Conservation (phyloP, 495 filamentous ascomycete genomes). For the Xylaria cubensis region DNA sequence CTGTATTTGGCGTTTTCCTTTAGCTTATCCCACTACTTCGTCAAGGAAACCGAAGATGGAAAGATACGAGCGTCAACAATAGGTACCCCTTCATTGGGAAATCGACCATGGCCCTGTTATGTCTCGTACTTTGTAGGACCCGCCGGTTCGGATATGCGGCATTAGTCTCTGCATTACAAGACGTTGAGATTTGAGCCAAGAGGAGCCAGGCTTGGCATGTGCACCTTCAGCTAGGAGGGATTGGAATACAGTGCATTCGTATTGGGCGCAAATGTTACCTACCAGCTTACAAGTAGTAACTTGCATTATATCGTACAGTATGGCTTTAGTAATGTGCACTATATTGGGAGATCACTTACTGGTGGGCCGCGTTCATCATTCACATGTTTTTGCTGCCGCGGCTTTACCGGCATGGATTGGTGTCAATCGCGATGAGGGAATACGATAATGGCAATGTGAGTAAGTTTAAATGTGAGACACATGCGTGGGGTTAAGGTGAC, state of each 20-base stretch:
- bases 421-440: background rate
- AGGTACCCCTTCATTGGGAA: background rate
- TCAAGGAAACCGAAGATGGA: background rate
- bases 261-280: background rate
- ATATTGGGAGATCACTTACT: too few relatives aligned
- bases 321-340: background rate
- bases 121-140: background rate
- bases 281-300: background rate
- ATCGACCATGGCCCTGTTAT: conserved; percentile 3
- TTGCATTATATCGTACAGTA: background rate
- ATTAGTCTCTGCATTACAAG: conserved; percentile 6
- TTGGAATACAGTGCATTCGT: background rate
- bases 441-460: background rate
- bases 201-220: conserved; percentile 10
- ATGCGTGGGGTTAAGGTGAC: conserved; percentile 3
- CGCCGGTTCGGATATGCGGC: conserved; percentile 27
- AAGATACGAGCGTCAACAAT: background rate
- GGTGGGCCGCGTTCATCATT: background rate
- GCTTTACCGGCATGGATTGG: background rate
- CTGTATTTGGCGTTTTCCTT: background rate
- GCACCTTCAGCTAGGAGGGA: conserved; percentile 16
- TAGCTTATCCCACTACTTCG: background rate
- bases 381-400: background rate
- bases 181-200: conserved; percentile 3
- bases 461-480: conserved; percentile 1